Base-by-base conservation (phyloP, 2,329 filamentous ascomycete species). In the Aquanectria penicillioides region DNA sequence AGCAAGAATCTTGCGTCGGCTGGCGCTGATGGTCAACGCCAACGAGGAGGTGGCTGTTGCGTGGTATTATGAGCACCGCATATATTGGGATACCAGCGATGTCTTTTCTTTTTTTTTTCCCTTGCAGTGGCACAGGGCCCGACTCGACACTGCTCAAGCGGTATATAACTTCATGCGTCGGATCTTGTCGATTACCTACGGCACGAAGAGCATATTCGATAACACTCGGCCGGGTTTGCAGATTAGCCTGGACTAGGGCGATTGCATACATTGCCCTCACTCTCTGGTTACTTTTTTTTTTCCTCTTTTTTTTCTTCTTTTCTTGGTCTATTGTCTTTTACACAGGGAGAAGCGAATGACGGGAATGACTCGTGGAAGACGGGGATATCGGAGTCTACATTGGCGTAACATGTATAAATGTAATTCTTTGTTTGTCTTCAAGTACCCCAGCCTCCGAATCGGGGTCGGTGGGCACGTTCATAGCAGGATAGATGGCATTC, bases 1-100 rank as follows among this genome's bases (percentile, higher is more conserved):
- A 91, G 89, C 74, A 80, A 78, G 69, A 74, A 71, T 63, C 70
- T 77, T 33, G 71, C 77, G 34, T 74, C 78, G n/a, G 74, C 78
- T 8, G 72, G 77, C 34, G 75, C 76, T 7, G 75, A 79, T 20
- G 75, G 79, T 33, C 74, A 70, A 57, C 73, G 78, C 20, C 75
- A 79, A 44, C 74, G 80, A 25, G 73, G 77, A 41, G 69, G 74
- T 25, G 77, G 77, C 37, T 85, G 83, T 73, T 85, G 83, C 63
- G 77, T 84, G 44, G 81, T 85, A 62, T 76, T 84, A 79, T 83
- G 74, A 77, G 58, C 48, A 52, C 50, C 34, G 28, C 25, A 28
- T 38, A 17, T 33, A 31, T 44, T 51, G 29, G 41, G 47, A 50
- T 50, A 54, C 33, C 15, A 54, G 33, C 61, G 48, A 53, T 40